Conservation (phyloP, 2,329 filamentous ascomycete genomes). For the Escovopsis sp. region DNA sequence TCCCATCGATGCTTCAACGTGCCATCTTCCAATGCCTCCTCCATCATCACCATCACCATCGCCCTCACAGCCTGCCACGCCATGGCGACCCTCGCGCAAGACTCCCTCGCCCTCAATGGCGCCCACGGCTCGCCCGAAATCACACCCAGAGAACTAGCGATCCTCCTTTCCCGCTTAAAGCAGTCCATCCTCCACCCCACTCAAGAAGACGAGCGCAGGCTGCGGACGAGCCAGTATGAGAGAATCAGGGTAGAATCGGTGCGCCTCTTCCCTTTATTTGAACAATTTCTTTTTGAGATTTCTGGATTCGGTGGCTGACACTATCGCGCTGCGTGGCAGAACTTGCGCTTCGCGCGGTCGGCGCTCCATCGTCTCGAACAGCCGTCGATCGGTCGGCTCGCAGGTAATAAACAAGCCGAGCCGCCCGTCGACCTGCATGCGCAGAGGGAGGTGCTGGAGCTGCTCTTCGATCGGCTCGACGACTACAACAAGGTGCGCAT, state of each 20-base stretch:
- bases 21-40: no score
- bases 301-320: background rate
- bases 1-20: background rate
- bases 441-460: slow-evolving; percentile 52
- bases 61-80: background rate
- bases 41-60: background rate
- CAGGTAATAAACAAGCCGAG: slow-evolving; percentile 43
- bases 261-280: no score
- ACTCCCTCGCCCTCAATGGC: background rate
- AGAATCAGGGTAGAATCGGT: slow-evolving; percentile 29
- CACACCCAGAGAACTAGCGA: slow-evolving; percentile 37
- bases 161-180: slow-evolving; percentile 52
- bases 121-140: slow-evolving; percentile 12
- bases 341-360: slow-evolving; percentile 55
- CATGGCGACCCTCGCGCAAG: slow-evolving; percentile 2
- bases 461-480: slow-evolving; percentile 48
- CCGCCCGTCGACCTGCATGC: slow-evolving; percentile 47
- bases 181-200: slow-evolving; percentile 48
- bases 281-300: no score
- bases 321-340: slow-evolving; percentile 27
- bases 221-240: slow-evolving; percentile 51
- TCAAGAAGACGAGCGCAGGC: slow-evolving; percentile 39
- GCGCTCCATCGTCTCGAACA: slow-evolving; percentile 59
- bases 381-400: slow-evolving; percentile 43
- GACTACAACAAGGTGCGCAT: slow-evolving; percentile 49